Evolutionary conservation across 495 filamentous ascomycete species (phyloP), one percentile per base, ranked within the genome.

Genomic region (Talaromyces borbonicus): DNA sequence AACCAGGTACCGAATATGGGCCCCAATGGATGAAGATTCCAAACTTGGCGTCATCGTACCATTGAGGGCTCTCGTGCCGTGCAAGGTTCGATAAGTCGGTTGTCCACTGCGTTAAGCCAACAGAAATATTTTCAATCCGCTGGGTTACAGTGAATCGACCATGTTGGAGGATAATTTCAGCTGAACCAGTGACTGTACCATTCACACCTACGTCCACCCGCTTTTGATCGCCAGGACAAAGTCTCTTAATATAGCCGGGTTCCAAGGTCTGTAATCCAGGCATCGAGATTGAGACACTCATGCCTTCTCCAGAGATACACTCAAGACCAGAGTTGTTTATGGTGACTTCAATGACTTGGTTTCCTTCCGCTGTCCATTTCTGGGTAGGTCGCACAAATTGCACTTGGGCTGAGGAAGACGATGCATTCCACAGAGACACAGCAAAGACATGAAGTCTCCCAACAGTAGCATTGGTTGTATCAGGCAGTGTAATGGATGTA

Each of bases 1-100:
- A 77, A 3, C 70, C 74, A 1, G 75, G 72, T 1, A 79, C 74
- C 5, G 67, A 56, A 46, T 77, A 77, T 0, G 64, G 51, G 1
- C 75, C 73, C 74, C 73, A 78, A 55, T 74, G 74, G 36, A 79
- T 74, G 53, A 79, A 77, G 26, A 77, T 76, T 0, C 73, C 73
- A 51, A 61, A 78, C 43, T 79, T 79, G 32, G 60, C 67, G 41
- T 63, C 56, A 44, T 74, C 63, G 42, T 69, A 79, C 74, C 73
- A 77, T 32, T 61, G 61, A 0, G 73, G 74, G 5, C 61, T 56
- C 52, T 76, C 74, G 49, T 77, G 75, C 36, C 16, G 33, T 5
- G 33, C 33, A 36, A 8, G 53, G 51, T 42, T 70, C 64, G 24
- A 68, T 46, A 0, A 56, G 59, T 39, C 14, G 3, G 36, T 19